Base-by-base conservation (phyloP, 176 grass and related monocot species). In the Zizania latifolia region DNA sequence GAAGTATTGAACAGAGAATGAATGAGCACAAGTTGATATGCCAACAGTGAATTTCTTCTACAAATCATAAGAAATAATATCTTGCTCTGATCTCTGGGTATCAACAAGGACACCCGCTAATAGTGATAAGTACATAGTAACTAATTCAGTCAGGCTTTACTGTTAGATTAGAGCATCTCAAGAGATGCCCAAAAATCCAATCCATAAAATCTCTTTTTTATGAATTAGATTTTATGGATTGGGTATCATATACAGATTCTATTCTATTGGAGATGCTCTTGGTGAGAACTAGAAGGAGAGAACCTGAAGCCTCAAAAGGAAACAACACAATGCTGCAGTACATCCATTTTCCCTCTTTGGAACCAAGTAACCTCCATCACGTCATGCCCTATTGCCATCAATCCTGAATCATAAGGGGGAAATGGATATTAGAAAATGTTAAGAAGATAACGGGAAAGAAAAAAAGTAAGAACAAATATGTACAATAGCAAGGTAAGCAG, bases 331-430 rank as follows among this genome's bases (percentile, higher is more conserved):
- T 54, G 21, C 8, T 67, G 70, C 16, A 85, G 27, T 4, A 24
- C 65, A 58, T 14, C 10, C 10, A 59, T 37, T 62, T 78, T 1
- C 23, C 41, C 41, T 31, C 56, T 70, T 41, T 26, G 19, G 6
- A 51, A 35, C 29, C 29, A 75, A 36, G 27, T 51, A 74, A 29
- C 53, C 19, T 56, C n/a, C n/a, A 40, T 22, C 33, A 53, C 17
- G 53, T 4, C 74, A 67, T 67, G 32, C 28, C 21, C 41, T 24
- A 48, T 15, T 60, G 60, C 27, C 67, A 70, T 84, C 82, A 85
- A 78, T 77, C 87, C 87, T 85, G 82, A 61, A 61, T 29, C 44
- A 59, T 8, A 77, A 53, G 19, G 12, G 37, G 30, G 31, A 37
- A 77, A 19, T 2, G 15, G 2, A 61, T 58, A 16, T 79, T 68